phyloP scores from a whole-genome alignment of 2,329 filamentous ascomycete species.

The Fusarium denticulatum region DNA sequence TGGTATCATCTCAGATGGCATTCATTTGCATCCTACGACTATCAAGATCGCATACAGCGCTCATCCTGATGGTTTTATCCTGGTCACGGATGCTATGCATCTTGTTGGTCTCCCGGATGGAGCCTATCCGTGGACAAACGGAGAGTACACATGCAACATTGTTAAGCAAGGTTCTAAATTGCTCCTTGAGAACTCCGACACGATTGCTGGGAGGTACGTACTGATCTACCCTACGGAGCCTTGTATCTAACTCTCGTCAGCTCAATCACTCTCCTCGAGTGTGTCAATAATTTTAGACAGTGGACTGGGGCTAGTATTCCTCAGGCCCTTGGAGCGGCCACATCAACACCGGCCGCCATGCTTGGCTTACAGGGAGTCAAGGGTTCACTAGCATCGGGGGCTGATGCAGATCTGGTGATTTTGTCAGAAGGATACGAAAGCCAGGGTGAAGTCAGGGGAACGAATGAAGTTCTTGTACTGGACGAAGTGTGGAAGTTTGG shows the following conservation, averaged over 20 bases:
- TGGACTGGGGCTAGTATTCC: constrained; percentile 77
- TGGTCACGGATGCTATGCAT: constrained; percentile 94
- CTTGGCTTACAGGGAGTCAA: constrained; percentile 74
- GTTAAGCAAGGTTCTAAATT: constrained; percentile 78
- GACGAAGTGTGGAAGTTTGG: constrained; percentile 87
- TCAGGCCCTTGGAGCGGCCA: constrained; percentile 77
- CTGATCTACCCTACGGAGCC: not conserved
- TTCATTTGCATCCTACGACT: constrained; percentile 87
- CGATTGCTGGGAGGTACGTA: constrained; percentile 79
- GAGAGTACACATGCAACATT: constrained; percentile 65
- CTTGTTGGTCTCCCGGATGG: constrained; percentile 86
- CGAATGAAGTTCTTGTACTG: constrained; percentile 65
- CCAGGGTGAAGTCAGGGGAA: constrained; percentile 46
- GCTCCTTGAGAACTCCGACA: constrained; percentile 80
- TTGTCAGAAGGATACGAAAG: constrained; percentile 62
- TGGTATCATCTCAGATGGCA: constrained; percentile 89
- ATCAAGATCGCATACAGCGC: constrained; percentile 90
- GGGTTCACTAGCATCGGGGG: constrained; percentile 70
- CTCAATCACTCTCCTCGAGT: constrained; percentile 80
- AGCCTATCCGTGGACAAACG: constrained; percentile 86
- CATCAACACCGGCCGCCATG: constrained; percentile 80
- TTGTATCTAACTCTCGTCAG: constrained; percentile 48
- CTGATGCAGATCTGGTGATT: constrained; percentile 76
- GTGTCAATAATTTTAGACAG: constrained; percentile 81
- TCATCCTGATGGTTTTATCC: constrained; percentile 83